phyloP scores from a whole-genome alignment of 2,329 filamentous ascomycete species.

The Chrysosporium keratinophilum region DNA sequence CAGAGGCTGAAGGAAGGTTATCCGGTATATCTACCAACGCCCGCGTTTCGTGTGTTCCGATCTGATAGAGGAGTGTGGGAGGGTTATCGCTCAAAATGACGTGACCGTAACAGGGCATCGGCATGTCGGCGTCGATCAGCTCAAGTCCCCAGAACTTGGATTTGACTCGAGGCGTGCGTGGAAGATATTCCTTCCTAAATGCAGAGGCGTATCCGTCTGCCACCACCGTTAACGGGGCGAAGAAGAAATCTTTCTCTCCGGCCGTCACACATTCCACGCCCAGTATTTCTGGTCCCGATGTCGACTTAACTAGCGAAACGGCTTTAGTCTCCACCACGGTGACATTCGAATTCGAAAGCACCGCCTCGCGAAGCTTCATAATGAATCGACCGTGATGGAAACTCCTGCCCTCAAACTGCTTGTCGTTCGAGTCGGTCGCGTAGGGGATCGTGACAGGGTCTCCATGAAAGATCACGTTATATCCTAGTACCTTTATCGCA shows the following conservation, averaged over 20 bases:
- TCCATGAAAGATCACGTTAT: slow-evolving; percentile 75
- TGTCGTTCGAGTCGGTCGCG: slow-evolving; percentile 46
- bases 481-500: slow-evolving; percentile 69
- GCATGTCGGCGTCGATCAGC: slow-evolving; percentile 74
- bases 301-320: slow-evolving; percentile 60
- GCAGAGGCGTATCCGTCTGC: slow-evolving; percentile 88
- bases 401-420: slow-evolving; percentile 59
- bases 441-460: slow-evolving; percentile 68
- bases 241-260: slow-evolving; percentile 62
- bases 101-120: slow-evolving; percentile 66
- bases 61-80: slow-evolving; percentile 90
- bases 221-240: slow-evolving; percentile 76
- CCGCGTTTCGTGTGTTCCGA: slow-evolving; percentile 86
- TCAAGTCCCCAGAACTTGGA: slow-evolving; percentile 93
- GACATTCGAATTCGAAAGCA: slow-evolving; percentile 66
- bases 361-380: slow-evolving; percentile 64
- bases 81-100: slow-evolving; percentile 70
- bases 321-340: slow-evolving; percentile 86
- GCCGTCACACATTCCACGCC: slow-evolving; percentile 70
- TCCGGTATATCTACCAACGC: slow-evolving; percentile 80
- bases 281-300: slow-evolving; percentile 60
- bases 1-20: slow-evolving; percentile 60
- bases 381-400: slow-evolving; percentile 98
- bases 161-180: slow-evolving; percentile 56
- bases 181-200: slow-evolving; percentile 72